Evolutionary conservation across 768 basidiomycete species (phyloP).

Genomic region (Suillus decipiens): DNA sequence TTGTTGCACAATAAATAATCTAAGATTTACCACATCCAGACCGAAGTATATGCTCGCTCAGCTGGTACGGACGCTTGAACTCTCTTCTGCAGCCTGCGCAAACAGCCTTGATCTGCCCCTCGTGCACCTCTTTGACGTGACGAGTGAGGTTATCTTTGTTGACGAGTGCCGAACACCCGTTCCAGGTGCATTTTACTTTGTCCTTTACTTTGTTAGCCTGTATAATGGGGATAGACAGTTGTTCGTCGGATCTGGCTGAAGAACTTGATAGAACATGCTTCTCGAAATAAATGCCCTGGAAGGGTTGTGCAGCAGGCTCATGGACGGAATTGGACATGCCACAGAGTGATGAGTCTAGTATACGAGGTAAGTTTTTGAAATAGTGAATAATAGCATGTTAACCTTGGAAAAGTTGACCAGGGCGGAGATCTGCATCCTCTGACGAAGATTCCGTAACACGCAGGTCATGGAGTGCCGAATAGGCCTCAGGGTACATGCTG

Average conservation of each 20-base stretch:
- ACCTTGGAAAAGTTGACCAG: not conserved
- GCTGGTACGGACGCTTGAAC: not conserved
- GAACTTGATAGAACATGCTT: not conserved
- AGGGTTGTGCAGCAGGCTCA: not conserved
- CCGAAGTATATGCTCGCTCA: not conserved
- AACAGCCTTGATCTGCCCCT: not conserved
- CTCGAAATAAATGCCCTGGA: not conserved
- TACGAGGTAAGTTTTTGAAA: not conserved
- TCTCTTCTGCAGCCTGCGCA: not conserved
- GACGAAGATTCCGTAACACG: not conserved
- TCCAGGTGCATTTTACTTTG: not conserved
- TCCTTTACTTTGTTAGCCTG: not conserved
- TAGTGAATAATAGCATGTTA: not conserved
- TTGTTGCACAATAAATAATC: not conserved
- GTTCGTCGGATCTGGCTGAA: not conserved
- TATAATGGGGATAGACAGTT: not conserved
- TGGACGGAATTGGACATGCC: not conserved
- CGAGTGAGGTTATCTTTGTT: not conserved
- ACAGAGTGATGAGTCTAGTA: not conserved
- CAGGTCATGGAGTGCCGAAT: not conserved
- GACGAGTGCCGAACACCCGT: not conserved
- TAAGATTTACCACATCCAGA: not conserved
- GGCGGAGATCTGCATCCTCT: not conserved
- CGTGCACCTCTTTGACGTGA: not conserved
- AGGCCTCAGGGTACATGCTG: not conserved